Evolutionary conservation across 179 eudicot species (phyloP), one percentile per base, ranked within the genome.

Genomic region (Monotropa hypopitys): DNA sequence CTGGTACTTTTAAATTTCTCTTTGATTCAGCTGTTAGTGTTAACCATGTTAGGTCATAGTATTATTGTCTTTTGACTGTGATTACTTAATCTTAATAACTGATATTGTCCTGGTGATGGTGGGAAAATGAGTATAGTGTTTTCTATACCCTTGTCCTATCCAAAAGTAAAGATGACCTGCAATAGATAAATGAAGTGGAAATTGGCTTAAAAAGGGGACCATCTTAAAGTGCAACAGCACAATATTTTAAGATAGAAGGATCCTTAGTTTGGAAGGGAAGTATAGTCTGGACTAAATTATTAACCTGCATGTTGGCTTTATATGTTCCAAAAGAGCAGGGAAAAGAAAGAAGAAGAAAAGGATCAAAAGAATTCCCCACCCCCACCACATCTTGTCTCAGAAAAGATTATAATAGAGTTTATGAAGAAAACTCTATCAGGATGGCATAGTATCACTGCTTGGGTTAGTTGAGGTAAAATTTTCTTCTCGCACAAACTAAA

Each of bases 1-100:
- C 61, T 54, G 66, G 21, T 35, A 4, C 38, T 69, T 43, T 57
- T 18, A 35, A 68, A 15, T 45, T 28, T 4, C 32, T 78, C 20
- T 43, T 40, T 43, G 75, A 67, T 78, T 56, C 69, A 70, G 70
- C 66, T 28, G 38, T 57, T 54, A 54, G 15, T 68, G 18, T 53
- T 15, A 54, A 67, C 38, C 30, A 38, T 35, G 74, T 56, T 54
- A 26, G 42, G 32, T 54, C 32, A 45, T 56, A 18, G 54, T 69
- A 70, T 20, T 16, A 11, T 18, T 32, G 7, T 69, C 35, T 53
- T 15, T 12, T 67, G 21, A 69, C 26, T 65, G 43, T 2, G 12
- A 65, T 20, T 7, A 32, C 72, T n/a, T 20, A 10, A 65, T 23
- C 35, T 38, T 20, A 50, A 73, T 33, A 33, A 66, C 18, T 45